Conservation (phyloP, 2,329 filamentous ascomycete genomes). For the Fusarium anthophilum region DNA sequence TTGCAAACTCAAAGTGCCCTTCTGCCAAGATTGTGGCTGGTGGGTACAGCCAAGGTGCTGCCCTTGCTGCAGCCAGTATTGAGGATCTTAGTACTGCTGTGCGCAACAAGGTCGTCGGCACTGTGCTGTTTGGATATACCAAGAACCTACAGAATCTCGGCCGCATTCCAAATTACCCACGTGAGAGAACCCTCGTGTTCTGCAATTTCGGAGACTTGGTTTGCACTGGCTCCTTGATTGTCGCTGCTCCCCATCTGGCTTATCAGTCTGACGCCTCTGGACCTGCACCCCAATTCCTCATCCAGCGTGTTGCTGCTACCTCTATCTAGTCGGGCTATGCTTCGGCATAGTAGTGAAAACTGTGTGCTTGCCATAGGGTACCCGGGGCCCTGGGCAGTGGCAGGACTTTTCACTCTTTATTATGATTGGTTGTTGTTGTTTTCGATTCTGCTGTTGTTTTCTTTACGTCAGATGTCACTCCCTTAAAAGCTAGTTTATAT, state of each 20-base stretch:
- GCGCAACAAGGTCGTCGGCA: constrained; percentile 49
- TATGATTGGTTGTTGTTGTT: not conserved
- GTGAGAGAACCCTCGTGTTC: constrained; percentile 47
- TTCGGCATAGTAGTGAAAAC: not conserved
- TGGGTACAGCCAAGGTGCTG: constrained; percentile 54
- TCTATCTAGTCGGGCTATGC: not conserved
- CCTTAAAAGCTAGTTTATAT: not conserved
- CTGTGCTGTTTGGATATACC: constrained; percentile 53
- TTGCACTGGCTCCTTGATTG: constrained; percentile 49
- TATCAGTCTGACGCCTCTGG: constrained; percentile 25
- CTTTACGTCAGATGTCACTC: rapidly evolving
- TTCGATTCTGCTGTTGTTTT: not conserved
- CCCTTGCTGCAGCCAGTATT: constrained; percentile 54
- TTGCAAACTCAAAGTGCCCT: constrained; percentile 56
- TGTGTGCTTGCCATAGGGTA: not conserved
- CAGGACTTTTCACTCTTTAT: not conserved
- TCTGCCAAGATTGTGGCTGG: constrained; percentile 54
- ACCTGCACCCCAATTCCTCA: constrained; percentile 21
- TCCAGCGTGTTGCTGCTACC: constrained; percentile 15
- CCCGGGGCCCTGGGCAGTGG: not conserved
- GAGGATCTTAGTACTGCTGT: constrained; percentile 44
- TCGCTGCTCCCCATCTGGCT: constrained; percentile 23
- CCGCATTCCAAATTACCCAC: constrained; percentile 51
- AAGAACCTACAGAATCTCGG: constrained; percentile 54
- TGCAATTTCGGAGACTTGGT: constrained; percentile 50